Percentiles rank a stretch among this genome's conserved stretches.
Conservation (phyloP, 2,329 filamentous ascomycete genomes). For the Raffaelea arxii region DNA sequence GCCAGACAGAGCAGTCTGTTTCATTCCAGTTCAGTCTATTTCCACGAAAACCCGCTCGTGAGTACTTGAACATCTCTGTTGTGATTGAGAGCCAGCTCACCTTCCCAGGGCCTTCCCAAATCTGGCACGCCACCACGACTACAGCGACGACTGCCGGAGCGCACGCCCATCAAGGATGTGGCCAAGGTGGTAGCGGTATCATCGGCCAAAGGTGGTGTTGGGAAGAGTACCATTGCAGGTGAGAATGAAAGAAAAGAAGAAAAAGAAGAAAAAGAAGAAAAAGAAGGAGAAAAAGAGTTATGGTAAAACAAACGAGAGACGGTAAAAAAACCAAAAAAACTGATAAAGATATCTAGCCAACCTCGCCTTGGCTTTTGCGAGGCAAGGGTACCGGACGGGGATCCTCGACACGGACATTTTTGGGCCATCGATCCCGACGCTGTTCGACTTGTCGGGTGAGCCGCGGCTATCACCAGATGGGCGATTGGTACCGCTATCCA, state of each 20-base stretch:
- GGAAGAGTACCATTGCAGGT: constrained; percentile 90
- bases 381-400: constrained; percentile 69
- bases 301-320: too few species aligned
- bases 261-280: too few species aligned
- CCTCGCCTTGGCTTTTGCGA: constrained; percentile 76
- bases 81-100: not conserved
- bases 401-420: constrained; percentile 97
- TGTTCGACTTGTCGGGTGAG: constrained; percentile 73
- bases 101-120: constrained; percentile 66
- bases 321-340: constrained; percentile 91
- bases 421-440: constrained; percentile 84
- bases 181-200: constrained; percentile 93
- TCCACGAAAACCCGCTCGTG: constrained; percentile 86
- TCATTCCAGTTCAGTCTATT: constrained; percentile 41
- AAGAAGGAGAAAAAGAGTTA: too few species aligned
- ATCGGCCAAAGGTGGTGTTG: constrained; percentile 95
- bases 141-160: constrained; percentile 72
- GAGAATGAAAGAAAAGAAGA: too few species aligned
- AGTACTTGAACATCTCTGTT: constrained; percentile 14
- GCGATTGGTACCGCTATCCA: constrained; percentile 76
- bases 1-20: constrained; percentile 23
- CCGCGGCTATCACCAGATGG: constrained; percentile 67
- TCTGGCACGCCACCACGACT: constrained; percentile 65
- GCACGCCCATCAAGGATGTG: constrained; percentile 72
- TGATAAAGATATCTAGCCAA: constrained; percentile 48